Evolutionary conservation across 2,329 filamentous ascomycete species (phyloP).

Genomic region (Calonectria pauciramosa): DNA sequence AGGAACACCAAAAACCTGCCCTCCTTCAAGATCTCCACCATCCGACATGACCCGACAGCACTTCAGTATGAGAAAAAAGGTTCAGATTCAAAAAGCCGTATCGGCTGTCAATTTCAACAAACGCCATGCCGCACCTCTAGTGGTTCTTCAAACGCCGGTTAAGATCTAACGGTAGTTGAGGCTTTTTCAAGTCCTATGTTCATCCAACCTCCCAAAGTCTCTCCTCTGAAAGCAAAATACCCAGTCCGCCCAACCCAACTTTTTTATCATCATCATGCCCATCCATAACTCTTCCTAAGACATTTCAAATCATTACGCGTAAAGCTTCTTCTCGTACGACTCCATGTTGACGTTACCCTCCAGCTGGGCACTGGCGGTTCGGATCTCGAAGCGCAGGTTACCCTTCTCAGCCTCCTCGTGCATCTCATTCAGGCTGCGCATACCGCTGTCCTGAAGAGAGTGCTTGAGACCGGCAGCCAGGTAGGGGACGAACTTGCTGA

Average conservation of each 20-base stretch:
- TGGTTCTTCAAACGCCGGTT: conserved; percentile 48
- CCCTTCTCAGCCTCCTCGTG: conserved; percentile 82
- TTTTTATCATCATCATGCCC: conserved; percentile 30
- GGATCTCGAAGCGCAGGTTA: conserved; percentile 89
- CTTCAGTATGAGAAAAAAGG: conserved; percentile 37
- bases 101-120: conserved; percentile 34
- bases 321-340: conserved; percentile 99
- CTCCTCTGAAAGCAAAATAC: conserved; percentile 35
- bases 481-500: conserved; percentile 97
- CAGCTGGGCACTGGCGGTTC: conserved; percentile 93
- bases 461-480: conserved; percentile 96
- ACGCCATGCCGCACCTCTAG: conserved; percentile 46
- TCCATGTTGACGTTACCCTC: conserved; percentile 99
- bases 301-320: conserved; percentile 72
- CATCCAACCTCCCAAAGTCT: conserved; percentile 32
- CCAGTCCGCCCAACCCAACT: conserved; percentile 30
- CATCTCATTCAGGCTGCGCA: conserved; percentile 82
- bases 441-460: conserved; percentile 95
- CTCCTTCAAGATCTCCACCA: neutral
- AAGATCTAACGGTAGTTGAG: conserved; percentile 45
- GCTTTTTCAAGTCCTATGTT: conserved; percentile 36
- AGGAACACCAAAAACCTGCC: neutral
- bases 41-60: conserved; percentile 39
- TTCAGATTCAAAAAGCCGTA: conserved; percentile 40
- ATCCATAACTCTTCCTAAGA: conserved; percentile 27